Evolutionary conservation across 768 basidiomycete genomes (phyloP).

Genomic region (Lyophyllum decastes): DNA sequence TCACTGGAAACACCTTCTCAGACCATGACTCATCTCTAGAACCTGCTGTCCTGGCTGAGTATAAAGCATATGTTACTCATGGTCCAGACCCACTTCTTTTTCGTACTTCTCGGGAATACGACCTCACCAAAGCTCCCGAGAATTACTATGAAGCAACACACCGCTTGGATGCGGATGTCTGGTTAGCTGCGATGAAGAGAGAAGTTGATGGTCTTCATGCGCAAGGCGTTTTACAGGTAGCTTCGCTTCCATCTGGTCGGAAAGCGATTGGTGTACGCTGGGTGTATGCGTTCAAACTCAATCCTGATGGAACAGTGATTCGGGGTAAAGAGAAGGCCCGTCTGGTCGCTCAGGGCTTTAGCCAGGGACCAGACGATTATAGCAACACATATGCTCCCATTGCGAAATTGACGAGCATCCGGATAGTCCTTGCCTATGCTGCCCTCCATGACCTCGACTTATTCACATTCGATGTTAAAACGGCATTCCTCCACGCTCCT

Average conservation of each 20-base stretch:
- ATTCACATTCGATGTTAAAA: slow-evolving; percentile 29
- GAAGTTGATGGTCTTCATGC: slow-evolving; percentile 21
- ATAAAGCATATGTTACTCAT: not conserved
- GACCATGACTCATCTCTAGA: not conserved
- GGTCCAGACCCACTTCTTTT: not conserved
- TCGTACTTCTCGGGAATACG: not conserved
- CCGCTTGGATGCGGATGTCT: slow-evolving; percentile 18
- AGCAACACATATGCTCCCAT: slow-evolving; percentile 19
- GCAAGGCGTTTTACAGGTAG: slow-evolving; percentile 27
- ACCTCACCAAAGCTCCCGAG: slow-evolving; percentile 10
- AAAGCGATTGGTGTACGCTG: slow-evolving; percentile 19
- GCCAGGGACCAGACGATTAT: slow-evolving; percentile 32
- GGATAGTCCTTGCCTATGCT: slow-evolving; percentile 25
- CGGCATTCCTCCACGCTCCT: slow-evolving; percentile 24
- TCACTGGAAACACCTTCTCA: not conserved
- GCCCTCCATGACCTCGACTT: slow-evolving; percentile 19
- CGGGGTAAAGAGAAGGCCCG: slow-evolving; percentile 27
- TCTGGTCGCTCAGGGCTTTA: not conserved
- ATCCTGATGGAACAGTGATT: slow-evolving; percentile 32
- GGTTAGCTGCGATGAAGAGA: slow-evolving; percentile 23
- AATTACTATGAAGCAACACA: slow-evolving; percentile 21
- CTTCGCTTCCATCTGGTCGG: slow-evolving; percentile 21
- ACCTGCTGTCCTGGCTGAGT: not conserved
- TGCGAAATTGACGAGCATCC: slow-evolving; percentile 19
- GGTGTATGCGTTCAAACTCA: slow-evolving; percentile 38